A percentile compares a stretch with the other conserved stretches of the same genome.
Evolutionary conservation across 495 filamentous ascomycete genomes (phyloP).

Genomic region (Lichenothelia convexa): DNA sequence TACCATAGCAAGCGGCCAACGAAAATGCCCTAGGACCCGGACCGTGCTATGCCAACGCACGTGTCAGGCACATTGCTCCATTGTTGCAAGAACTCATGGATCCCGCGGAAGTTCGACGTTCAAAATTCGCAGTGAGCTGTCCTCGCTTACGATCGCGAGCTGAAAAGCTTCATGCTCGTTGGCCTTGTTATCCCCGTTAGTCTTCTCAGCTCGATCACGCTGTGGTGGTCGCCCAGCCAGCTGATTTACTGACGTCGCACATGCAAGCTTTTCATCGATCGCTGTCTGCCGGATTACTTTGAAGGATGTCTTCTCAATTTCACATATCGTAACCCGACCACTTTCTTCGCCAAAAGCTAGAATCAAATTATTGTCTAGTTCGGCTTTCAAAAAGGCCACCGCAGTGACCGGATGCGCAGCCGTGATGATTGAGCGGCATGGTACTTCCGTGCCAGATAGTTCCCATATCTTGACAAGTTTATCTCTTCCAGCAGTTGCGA

Average conservation of each 20-base stretch:
- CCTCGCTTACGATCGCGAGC: slow-evolving; percentile 68
- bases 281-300: slow-evolving; percentile 24
- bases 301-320: slow-evolving; percentile 20
- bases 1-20: too few species aligned
- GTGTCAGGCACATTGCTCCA: too few species aligned
- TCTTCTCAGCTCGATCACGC: slow-evolving; percentile 4
- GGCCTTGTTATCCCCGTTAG: slow-evolving; percentile 5
- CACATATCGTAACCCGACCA: slow-evolving; percentile 32
- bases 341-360: slow-evolving; percentile 52
- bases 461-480: slow-evolving; percentile 70
- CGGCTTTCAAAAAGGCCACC: slow-evolving; percentile 40
- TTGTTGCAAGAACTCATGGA: too few species aligned
- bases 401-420: slow-evolving; percentile 52
- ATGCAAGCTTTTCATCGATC: slow-evolving; percentile 17
- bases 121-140: slow-evolving; percentile 62
- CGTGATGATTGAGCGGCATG: slow-evolving; percentile 34
- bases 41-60: too few species aligned
- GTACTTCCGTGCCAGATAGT: slow-evolving; percentile 18
- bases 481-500: slow-evolving; percentile 78
- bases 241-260: slow-evolving; percentile 56
- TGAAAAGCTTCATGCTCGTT: slow-evolving; percentile 28
- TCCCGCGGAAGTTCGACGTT: too few species aligned
- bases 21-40: too few species aligned
- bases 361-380: slow-evolving; percentile 25
- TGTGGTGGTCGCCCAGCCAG: slow-evolving; percentile 54